phyloP scores from a whole-genome alignment of 2,329 filamentous ascomycete species.

The Shiraia bambusicola region DNA sequence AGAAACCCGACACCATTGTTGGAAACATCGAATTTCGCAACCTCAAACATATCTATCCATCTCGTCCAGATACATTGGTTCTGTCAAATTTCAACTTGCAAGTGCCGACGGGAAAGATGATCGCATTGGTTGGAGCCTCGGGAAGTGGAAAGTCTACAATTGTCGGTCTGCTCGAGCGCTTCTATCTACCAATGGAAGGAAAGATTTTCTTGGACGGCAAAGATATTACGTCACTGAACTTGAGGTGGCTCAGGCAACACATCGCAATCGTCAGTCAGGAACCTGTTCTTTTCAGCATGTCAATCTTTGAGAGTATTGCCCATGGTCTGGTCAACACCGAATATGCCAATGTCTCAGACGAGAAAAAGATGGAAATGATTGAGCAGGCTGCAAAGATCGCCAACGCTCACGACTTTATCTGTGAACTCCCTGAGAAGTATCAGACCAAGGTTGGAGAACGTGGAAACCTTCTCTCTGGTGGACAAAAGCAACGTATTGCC shows the following conservation, averaged over 20 bases:
- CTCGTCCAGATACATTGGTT: constrained; percentile 83
- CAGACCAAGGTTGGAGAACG: constrained; percentile 94
- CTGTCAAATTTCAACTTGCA: constrained; percentile 79
- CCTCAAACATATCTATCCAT: constrained; percentile 93
- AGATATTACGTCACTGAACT: constrained; percentile 77
- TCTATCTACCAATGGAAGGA: constrained; percentile 86
- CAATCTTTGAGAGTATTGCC: constrained; percentile 87
- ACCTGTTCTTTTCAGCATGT: constrained; percentile 84
- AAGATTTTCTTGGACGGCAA: constrained; percentile 78
- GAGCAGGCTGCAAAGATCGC: constrained; percentile 83
- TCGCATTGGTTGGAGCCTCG: constrained; percentile 89
- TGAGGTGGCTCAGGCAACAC: constrained; percentile 88
- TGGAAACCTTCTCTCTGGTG: constrained; percentile 87
- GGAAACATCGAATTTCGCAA: constrained; percentile 79
- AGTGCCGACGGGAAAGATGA: constrained; percentile 87
- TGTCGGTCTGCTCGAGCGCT: constrained; percentile 87
- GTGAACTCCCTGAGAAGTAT: constrained; percentile 79
- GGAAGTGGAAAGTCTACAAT: constrained; percentile 95
- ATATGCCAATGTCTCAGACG: constrained; percentile 65
- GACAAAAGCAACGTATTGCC: constrained; percentile 95
- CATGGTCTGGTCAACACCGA: constrained; percentile 85
- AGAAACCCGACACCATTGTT: constrained; percentile 69
- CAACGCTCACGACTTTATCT: constrained; percentile 92
- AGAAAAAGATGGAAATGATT: constrained; percentile 70
- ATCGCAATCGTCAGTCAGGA: constrained; percentile 93